Conservation (phyloP, 441 rosid species). For the Cnidoscolus chayamansa region DNA sequence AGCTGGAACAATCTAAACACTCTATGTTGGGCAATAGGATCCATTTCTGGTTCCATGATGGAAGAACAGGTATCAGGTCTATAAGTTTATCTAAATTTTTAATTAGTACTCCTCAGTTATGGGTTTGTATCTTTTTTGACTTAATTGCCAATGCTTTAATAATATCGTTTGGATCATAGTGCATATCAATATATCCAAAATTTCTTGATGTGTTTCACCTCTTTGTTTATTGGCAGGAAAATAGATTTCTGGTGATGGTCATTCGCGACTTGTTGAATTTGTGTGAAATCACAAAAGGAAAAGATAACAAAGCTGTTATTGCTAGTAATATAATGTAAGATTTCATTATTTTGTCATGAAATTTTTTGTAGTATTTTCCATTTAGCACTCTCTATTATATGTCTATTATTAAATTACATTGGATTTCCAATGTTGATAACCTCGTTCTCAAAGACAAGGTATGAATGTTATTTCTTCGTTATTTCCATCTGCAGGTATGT, state of each 20-base stretch:
- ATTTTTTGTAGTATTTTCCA: not conserved
- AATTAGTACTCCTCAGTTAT: not conserved
- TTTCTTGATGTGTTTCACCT: constrained; percentile 4
- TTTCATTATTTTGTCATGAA: constrained; percentile 6
- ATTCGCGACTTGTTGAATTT: constrained; percentile 94
- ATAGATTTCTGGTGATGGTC: constrained; percentile 98
- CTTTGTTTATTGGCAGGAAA: constrained; percentile 61
- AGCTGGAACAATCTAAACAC: constrained; percentile 97
- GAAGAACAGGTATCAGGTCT: constrained; percentile 81
- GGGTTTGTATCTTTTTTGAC: not conserved
- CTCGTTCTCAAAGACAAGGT: too few relatives aligned
- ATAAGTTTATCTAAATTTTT: not conserved
- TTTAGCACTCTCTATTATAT: not conserved
- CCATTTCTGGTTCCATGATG: constrained; percentile 98
- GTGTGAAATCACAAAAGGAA: constrained; percentile 98
- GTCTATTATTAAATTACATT: not conserved
- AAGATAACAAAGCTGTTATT: constrained; percentile 98
- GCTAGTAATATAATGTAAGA: constrained; percentile 99
- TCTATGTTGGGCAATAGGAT: constrained; percentile 99
- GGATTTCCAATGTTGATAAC: not conserved
- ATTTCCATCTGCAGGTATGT: constrained; percentile 69
- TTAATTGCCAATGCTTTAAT: not conserved
- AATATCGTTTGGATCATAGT: too few relatives aligned
- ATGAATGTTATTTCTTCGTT: not conserved
- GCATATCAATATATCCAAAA: too few relatives aligned